Conservation (phyloP, 2,329 filamentous ascomycete genomes). For the Phialophora expanda region DNA sequence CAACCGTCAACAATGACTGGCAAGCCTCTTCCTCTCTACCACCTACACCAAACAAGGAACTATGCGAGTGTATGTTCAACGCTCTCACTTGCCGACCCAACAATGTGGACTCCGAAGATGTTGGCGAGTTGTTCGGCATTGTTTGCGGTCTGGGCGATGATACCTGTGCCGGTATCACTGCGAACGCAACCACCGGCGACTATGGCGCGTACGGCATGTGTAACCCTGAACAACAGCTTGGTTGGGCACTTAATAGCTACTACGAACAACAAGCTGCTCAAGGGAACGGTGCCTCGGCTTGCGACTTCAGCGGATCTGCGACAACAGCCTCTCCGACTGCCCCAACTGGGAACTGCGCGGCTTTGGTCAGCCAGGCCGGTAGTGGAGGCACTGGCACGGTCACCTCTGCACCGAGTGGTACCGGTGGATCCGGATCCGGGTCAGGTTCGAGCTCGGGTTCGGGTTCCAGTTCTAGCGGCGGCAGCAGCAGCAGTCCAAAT, state of each 20-base stretch:
- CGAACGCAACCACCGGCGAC: conserved; percentile 48
- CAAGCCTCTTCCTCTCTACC: conserved; percentile 73
- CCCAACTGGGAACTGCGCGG: conserved; percentile 47
- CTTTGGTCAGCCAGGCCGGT: conserved; percentile 50
- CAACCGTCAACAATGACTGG: conserved; percentile 69
- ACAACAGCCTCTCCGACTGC: conserved; percentile 44
- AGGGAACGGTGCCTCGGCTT: conserved; percentile 46
- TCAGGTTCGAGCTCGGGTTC: conserved; percentile 33
- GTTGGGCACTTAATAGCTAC: conserved; percentile 53
- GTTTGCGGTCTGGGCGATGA: conserved; percentile 48
- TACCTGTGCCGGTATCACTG: conserved; percentile 48
- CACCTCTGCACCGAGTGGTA: conserved; percentile 46
- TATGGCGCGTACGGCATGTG: conserved; percentile 58
- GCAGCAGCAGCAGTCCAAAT: conserved; percentile 39
- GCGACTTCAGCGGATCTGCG: conserved; percentile 51
- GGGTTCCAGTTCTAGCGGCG: conserved; percentile 42
- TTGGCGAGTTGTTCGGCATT: conserved; percentile 69
- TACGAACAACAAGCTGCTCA: conserved; percentile 48
- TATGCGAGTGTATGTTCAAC: conserved; percentile 85
- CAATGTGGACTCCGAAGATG: conserved; percentile 62
- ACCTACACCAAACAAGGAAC: conserved; percentile 74
- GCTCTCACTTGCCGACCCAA: conserved; percentile 72
- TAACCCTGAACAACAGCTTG: conserved; percentile 49
- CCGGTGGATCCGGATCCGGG: conserved; percentile 37
- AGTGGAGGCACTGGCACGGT: conserved; percentile 48